These are phyloP conservation scores for Polygonum maritimum DNA, from an alignment of 148 eudicot species.

Conservation along the genomic window DNA sequence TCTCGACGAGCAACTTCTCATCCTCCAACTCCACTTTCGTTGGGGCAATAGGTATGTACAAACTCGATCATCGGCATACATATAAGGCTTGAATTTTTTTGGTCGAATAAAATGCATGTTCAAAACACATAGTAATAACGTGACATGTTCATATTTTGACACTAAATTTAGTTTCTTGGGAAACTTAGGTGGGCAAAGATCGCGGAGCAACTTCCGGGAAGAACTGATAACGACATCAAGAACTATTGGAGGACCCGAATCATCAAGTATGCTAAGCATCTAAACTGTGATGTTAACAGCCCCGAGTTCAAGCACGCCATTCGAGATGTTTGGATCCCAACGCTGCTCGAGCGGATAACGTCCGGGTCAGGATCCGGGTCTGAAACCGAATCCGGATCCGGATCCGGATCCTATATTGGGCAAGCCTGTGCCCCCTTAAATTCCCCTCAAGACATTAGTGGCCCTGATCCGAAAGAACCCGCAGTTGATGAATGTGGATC, in stretches of 20 bases:
- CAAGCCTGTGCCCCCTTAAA: background rate
- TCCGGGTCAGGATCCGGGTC: background rate
- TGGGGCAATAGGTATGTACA: slow-evolving; percentile 14
- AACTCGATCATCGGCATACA: background rate
- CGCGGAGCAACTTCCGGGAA: slow-evolving; percentile 35
- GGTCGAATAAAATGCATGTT: too few relatives aligned
- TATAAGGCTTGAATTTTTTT: too few relatives aligned
- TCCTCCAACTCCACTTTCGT: slow-evolving; percentile 17
- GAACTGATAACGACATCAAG: slow-evolving; percentile 13
- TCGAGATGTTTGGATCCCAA: background rate
- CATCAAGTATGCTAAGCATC: background rate
- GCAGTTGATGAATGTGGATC: background rate
- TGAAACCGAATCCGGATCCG: too few relatives aligned
- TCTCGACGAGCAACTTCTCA: slow-evolving; percentile 19
- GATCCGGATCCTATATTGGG: background rate
- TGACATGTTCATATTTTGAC: too few relatives aligned
- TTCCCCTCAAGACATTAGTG: background rate
- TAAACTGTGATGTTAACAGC: background rate
- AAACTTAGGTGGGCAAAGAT: slow-evolving; percentile 70
- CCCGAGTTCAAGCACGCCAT: background rate
- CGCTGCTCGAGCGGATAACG: background rate
- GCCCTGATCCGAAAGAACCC: background rate
- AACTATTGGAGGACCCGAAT: slow-evolving; percentile 10
- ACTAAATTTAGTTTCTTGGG: background rate
- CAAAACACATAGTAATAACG: too few relatives aligned